Evolutionary conservation across 306 rosid genomes (phyloP), one percentile per base, ranked within the genome.

Genomic region (Fragaria ananassa): DNA sequence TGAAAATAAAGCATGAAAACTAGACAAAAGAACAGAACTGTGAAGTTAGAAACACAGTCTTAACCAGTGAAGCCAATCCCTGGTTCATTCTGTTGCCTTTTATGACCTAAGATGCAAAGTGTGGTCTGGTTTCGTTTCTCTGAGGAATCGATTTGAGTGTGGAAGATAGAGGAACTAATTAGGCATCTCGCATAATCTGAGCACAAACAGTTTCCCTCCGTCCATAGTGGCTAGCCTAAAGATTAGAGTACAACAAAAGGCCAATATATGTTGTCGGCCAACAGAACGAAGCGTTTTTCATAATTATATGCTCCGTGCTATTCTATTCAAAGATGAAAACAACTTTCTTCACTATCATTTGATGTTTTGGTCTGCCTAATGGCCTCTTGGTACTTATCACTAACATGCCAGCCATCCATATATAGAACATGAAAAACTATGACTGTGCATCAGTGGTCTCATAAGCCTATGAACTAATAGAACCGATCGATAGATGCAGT

Each of bases 251-350:
- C 79, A 29, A 64, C 64, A 49, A 18, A 77, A 66, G 44, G 58
- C 63, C 62, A 76, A 31, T 64, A 35, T 72, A 67, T 17, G 41
- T 45, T 76, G 86, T 78, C 79, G 74, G 86, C 84, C 85, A 39
- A 37, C 7, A 6, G 7, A 71, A 78, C 66, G 13, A 74, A 44
- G 31, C 58, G 23, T 39, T 39, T 39, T 23, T 8, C 23, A 35
- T 64, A 9, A 61, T 61, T 61, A 35, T 64, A 64, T 64, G 69
- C 69, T 53, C 19, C 18, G 14, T 63, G 45, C 72, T 65, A 31
- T 29, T 75, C 35, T 13, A 6, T 54, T 54, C 51, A 17, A 56
- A 73, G 68, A 73, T 41, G 18, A 29, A 72, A 56, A 56, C 50
- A 56, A 12, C 25, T 14, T 47, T 75, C 17, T 74, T 23, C 61